Conservation (phyloP, 371 early-diverging fungal species). For the Blyttiomyces sp. region DNA sequence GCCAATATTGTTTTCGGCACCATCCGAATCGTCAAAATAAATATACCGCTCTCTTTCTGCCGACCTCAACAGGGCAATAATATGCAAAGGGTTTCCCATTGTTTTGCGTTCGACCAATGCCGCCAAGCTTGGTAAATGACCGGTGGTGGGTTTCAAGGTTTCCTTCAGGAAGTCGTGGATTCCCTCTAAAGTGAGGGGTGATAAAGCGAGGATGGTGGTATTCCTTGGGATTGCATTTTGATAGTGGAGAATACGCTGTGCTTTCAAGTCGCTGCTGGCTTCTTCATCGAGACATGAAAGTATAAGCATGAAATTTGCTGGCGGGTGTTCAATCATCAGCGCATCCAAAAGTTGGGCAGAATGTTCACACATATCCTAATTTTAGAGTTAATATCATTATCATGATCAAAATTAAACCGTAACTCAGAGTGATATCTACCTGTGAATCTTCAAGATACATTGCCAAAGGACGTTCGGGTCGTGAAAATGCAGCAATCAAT, state of each 20-base stretch:
- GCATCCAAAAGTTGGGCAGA: no score
- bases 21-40: constrained; percentile 33
- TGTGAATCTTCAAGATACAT: background rate
- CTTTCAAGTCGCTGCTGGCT: no score
- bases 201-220: constrained; percentile 3
- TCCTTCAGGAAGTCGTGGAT: constrained; percentile 29
- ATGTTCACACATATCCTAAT: no score
- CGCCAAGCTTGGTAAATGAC: constrained; percentile 27
- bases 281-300: no score
- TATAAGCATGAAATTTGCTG: no score
- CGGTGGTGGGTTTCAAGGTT: constrained; percentile 22
- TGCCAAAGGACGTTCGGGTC: background rate
- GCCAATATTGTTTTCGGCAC: constrained; percentile 15
- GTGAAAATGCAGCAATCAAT: no score
- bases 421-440: background rate
- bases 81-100: constrained; percentile 36
- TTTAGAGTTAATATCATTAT: no score
- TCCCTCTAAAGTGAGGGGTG: constrained; percentile 14
- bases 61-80: constrained; percentile 31
- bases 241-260: no score
- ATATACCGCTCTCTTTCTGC: constrained; percentile 26
- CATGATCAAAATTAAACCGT: no score
- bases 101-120: constrained; percentile 33
- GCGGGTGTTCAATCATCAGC: no score
- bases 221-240: no score